Evolutionary conservation across 139 green algal species (phyloP).

Genomic region (Auxenochlorella pyrenoidosa): DNA sequence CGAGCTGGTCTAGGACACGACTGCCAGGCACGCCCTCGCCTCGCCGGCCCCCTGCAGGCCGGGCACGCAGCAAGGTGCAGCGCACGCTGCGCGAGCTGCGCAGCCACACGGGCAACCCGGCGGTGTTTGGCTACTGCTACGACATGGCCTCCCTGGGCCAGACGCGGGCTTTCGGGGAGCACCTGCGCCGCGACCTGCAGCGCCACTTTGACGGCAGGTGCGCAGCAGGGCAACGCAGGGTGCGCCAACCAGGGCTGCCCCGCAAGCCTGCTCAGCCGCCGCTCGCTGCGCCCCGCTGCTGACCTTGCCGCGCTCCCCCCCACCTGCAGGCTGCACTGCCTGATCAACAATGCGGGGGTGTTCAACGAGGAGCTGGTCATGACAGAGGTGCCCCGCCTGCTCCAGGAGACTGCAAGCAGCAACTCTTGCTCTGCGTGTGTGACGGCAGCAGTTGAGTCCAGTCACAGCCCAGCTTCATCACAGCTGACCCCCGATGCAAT

Average conservation of each 20-base stretch:
- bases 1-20: too few relatives aligned
- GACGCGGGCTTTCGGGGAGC: constrained; percentile 49
- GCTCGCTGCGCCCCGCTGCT: neutral
- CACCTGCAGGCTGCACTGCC: constrained; percentile 25
- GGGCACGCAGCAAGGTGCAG: constrained; percentile 40
- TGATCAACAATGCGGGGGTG: constrained; percentile 75
- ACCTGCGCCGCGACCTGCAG: constrained; percentile 53
- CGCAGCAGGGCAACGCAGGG: neutral
- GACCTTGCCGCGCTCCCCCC: neutral
- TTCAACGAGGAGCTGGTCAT: constrained; percentile 47
- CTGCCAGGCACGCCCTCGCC: too few relatives aligned
- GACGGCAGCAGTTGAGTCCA: too few relatives aligned
- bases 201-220: constrained; percentile 27
- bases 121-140: constrained; percentile 16
- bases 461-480: too few relatives aligned
- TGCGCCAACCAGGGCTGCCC: neutral
- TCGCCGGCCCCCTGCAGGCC: neutral
- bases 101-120: neutral
- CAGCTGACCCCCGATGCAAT: too few relatives aligned
- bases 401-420: too few relatives aligned
- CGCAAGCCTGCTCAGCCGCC: neutral
- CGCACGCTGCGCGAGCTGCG: constrained; percentile 10
- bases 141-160: constrained; percentile 52
- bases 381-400: constrained; percentile 25
- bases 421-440: too few relatives aligned